Base-by-base conservation (phyloP, 306 rosid genomes). In the Cyamopsis tetragonoloba region DNA sequence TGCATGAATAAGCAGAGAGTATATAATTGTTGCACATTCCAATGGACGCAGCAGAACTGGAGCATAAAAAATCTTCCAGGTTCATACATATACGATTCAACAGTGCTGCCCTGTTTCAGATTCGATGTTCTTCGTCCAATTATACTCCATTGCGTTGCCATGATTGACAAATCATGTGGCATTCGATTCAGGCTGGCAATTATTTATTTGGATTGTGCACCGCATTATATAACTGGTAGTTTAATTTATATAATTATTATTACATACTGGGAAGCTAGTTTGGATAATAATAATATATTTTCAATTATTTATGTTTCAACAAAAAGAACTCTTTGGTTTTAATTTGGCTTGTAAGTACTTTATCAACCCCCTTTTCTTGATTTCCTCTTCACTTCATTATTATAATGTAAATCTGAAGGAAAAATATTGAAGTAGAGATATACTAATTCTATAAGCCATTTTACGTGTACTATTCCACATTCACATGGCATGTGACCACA, bases 1-100 rank as follows among this genome's bases (percentile, higher is more conserved):
- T 71, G 48, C 30, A 30, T 85, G 71, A 79, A 73, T 49, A n/a
- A 44, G 60, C 49, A 30, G 74, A 30, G 74, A 42, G 18, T 23
- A 53, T 62, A 26, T 67, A 68, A 48, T 35, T 42, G 34, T 24
- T 34, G 19, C 37, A 23, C 32, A 27, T 26, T 63, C 70, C 47
- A 38, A 14, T 4, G 38, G 61, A 37, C 7, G 48, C 62, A 56
- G 57, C 66, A 11, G 51, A 65, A 4, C 5, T 11, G 15, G 60
- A 70, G 54, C 47, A n/a, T 30, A 22, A 23, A 42, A 56, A 23
- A 18, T 55, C 37, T 68, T 62, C 57, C 44, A 14, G 13, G 42
- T 59, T 54, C 55, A 32, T 18, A 27, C 44, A 5, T 75, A 58
- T 57, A n/a, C n/a, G 54, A 69, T 50, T 63, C 47, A 38, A 19